Evolutionary conservation across 2,329 filamentous ascomycete species (phyloP).

Genomic region (Alternaria arbusti): DNA sequence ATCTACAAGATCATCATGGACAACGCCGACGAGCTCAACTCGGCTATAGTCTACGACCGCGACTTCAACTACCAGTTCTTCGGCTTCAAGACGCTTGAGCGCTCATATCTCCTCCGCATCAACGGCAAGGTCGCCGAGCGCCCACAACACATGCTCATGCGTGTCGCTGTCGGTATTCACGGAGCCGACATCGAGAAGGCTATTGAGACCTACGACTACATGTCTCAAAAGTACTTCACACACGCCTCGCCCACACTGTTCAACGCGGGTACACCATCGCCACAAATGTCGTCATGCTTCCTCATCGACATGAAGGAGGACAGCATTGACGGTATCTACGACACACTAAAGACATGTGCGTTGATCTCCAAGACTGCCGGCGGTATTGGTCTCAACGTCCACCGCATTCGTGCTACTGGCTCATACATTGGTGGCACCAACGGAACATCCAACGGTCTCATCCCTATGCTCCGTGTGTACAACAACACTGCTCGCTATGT

Average conservation of each 20-base stretch:
- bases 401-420: constrained; percentile 95
- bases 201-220: constrained; percentile 97
- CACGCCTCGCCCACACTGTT: constrained; percentile 98
- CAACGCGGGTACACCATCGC: constrained; percentile 93
- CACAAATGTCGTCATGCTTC: constrained; percentile 97
- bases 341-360: constrained; percentile 97
- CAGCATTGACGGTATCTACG: constrained; percentile 98
- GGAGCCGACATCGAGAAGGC: constrained; percentile 93
- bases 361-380: constrained; percentile 99
- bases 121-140: constrained; percentile 96
- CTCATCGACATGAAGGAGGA: constrained; percentile 99
- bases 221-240: constrained; percentile 99
- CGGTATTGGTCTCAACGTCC: constrained; percentile 94
- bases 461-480: constrained; percentile 98
- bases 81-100: constrained; percentile 98
- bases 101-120: constrained; percentile 95
- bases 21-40: constrained; percentile 96
- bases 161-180: constrained; percentile 96
- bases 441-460: constrained; percentile 94
- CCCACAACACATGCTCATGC: constrained; percentile 99
- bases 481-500: constrained; percentile 99
- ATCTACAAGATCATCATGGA: constrained; percentile 94
- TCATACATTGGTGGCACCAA: constrained; percentile 99
- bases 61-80: constrained; percentile 99
- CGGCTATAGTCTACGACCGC: constrained; percentile 97